Evolutionary conservation across 2,329 filamentous ascomycete species (phyloP).

Genomic region (Trichoderma afroharzianum): DNA sequence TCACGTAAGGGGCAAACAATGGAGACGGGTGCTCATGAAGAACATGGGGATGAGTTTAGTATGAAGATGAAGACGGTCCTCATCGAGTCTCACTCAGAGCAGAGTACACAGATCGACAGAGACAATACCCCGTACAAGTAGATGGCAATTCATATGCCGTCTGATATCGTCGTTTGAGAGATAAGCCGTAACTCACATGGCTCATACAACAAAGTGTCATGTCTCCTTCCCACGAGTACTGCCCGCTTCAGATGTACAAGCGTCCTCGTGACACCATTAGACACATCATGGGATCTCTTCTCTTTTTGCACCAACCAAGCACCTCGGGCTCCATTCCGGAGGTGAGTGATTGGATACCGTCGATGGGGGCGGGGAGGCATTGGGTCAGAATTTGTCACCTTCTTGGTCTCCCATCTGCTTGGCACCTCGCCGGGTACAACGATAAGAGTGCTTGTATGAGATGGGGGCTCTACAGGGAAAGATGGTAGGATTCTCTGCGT

Average conservation of each 20-base stretch:
- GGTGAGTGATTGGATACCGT: slow-evolving; percentile 12
- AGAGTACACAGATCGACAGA: neutral
- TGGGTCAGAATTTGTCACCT: slow-evolving; percentile 2
- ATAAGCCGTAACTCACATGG: neutral
- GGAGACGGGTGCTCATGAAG: neutral
- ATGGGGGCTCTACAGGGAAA: neutral
- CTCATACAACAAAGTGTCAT: neutral
- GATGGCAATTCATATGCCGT: neutral
- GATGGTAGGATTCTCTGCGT: neutral
- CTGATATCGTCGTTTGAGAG: neutral
- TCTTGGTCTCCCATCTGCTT: neutral
- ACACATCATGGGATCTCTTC: neutral
- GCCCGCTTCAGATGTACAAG: neutral
- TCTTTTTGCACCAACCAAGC: neutral
- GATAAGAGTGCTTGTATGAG: neutral
- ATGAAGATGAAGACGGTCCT: neutral
- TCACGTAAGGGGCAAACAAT: neutral
- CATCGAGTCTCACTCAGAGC: neutral
- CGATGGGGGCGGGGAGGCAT: neutral
- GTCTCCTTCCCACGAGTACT: neutral
- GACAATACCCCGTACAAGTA: neutral
- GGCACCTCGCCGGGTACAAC: neutral
- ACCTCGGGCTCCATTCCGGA: slow-evolving; percentile 3
- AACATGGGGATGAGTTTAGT: neutral
- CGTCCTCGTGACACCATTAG: neutral